Evolutionary conservation across 1,284 basidiomycete species (phyloP).

Genomic region (Phellinidium pouzarii): DNA sequence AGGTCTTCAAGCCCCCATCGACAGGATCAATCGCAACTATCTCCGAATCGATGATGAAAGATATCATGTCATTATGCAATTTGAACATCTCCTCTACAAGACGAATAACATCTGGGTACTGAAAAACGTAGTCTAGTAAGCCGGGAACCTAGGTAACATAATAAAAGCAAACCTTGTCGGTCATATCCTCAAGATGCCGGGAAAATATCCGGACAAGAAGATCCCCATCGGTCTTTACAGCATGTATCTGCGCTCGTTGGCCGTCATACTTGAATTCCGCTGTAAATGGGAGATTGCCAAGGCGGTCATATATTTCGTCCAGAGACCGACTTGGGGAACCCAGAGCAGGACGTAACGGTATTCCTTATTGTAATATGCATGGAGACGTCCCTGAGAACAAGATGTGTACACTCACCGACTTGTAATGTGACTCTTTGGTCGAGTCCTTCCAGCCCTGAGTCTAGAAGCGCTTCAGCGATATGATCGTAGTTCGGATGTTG

Average conservation of each 20-base stretch:
- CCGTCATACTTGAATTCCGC: slow-evolving; percentile 87
- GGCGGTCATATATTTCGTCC: slow-evolving; percentile 72
- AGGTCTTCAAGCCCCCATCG: slow-evolving; percentile 66
- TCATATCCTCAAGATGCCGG: slow-evolving; percentile 90
- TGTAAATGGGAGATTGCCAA: slow-evolving; percentile 62
- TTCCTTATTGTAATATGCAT: slow-evolving; percentile 35
- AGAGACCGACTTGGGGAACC: slow-evolving; percentile 84
- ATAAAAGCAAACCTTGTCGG: slow-evolving; percentile 53
- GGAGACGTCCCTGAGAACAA: slow-evolving; percentile 1
- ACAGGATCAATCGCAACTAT: slow-evolving; percentile 71
- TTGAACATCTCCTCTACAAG: slow-evolving; percentile 47
- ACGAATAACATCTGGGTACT: slow-evolving; percentile 85
- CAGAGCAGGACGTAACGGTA: slow-evolving; percentile 65
- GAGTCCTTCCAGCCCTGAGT: slow-evolving; percentile 55
- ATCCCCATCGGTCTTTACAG: slow-evolving; percentile 37
- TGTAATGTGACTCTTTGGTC: slow-evolving; percentile 63
- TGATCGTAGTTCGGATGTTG: slow-evolving; percentile 86
- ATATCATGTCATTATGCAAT: slow-evolving; percentile 40
- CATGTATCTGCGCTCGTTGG: slow-evolving; percentile 83
- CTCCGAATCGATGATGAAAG: slow-evolving; percentile 82
- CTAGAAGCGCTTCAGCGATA: slow-evolving; percentile 63
- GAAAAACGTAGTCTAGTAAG: slow-evolving; percentile 23
- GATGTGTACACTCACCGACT: slow-evolving; percentile 49
- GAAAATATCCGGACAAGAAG: slow-evolving; percentile 73
- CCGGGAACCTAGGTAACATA: slow-evolving; percentile 10